These are phyloP conservation scores for Rheum nobile DNA, from an alignment of 148 eudicot species.

Conservation along the genomic window DNA sequence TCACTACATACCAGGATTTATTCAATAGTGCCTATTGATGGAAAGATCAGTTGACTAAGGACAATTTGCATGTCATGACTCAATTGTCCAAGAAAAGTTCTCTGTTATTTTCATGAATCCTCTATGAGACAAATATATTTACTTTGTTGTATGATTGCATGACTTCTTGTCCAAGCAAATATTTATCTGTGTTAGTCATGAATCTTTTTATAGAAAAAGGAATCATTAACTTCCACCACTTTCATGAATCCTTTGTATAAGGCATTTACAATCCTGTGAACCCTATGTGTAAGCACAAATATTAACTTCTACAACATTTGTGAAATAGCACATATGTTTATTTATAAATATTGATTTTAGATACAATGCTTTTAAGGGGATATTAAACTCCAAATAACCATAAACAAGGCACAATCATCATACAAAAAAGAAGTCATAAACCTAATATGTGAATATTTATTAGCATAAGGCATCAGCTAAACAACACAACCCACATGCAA, in stretches of 20 bases:
- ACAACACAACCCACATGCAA: background rate
- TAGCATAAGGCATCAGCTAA: background rate
- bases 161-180: background rate
- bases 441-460: background rate
- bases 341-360: background rate
- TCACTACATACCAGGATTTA: background rate
- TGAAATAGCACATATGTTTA: background rate
- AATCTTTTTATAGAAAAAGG: background rate
- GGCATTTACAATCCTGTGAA: background rate
- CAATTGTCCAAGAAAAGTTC: background rate
- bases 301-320: background rate
- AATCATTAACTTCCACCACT: background rate
- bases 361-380: background rate
- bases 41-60: background rate
- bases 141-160: background rate
- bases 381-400: background rate
- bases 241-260: background rate
- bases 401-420: background rate
- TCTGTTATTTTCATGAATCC: background rate
- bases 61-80: background rate
- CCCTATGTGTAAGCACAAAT: background rate
- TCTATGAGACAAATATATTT: background rate
- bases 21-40: background rate
- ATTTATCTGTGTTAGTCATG: background rate
- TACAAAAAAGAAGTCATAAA: background rate